These are phyloP conservation scores for Lachnellula hyalina DNA, from an alignment of 2,329 filamentous ascomycete genomes.

Conservation along the genomic window DNA sequence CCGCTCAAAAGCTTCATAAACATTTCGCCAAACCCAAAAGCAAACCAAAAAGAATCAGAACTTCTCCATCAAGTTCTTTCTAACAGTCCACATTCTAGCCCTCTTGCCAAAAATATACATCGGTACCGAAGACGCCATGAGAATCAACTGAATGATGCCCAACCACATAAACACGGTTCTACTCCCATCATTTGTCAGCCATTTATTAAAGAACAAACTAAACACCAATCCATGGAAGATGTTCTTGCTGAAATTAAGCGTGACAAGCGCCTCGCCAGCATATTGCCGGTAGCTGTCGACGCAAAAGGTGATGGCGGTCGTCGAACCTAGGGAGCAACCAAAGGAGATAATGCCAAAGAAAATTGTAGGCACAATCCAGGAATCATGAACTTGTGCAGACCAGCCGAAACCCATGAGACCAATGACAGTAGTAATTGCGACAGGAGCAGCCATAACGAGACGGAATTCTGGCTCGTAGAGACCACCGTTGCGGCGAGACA, in stretches of 20 bases:
- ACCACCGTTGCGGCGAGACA: conserved; percentile 83
- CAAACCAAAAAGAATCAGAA: conserved; percentile 31
- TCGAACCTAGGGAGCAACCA: conserved; percentile 83
- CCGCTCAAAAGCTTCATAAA: no score
- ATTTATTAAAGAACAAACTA: conserved; percentile 78
- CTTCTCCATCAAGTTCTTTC: conserved; percentile 81
- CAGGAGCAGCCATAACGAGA: conserved; percentile 78
- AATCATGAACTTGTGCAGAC: conserved; percentile 68
- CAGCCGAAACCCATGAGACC: conserved; percentile 97
- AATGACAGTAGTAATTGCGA: conserved; percentile 70
- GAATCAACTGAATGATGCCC: conserved; percentile 77
- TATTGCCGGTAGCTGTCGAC: conserved; percentile 93
- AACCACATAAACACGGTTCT: conserved; percentile 77
- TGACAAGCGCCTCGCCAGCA: conserved; percentile 89
- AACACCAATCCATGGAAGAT: conserved; percentile 87
- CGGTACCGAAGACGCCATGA: conserved; percentile 71
- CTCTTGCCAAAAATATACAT: conserved; percentile 95
- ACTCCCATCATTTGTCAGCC: conserved; percentile 71
- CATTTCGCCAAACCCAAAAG: no score
- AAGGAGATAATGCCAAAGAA: conserved; percentile 94
- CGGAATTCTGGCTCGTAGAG: conserved; percentile 94
- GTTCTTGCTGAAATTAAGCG: conserved; percentile 92
- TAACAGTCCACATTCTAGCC: conserved; percentile 88
- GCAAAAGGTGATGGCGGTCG: conserved; percentile 88
- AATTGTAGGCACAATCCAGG: conserved; percentile 86